phyloP scores from a whole-genome alignment of 176 grass and related monocot genomes.

The Raddia distichophylla region DNA sequence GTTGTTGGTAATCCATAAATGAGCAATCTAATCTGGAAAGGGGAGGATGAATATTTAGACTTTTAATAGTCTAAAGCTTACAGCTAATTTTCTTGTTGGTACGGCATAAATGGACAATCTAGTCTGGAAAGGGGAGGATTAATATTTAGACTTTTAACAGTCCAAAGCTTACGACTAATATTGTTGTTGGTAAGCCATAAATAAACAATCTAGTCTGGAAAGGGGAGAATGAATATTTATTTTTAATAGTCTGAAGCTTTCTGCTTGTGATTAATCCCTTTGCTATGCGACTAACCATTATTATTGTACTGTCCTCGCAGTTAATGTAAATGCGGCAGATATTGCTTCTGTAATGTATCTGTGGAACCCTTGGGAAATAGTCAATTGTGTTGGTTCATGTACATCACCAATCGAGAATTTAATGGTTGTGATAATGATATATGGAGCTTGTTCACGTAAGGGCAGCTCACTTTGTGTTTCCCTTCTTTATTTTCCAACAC shows the following conservation, averaged over 20 bases:
- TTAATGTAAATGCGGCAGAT: conserved; percentile 61
- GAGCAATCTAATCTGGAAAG: no score
- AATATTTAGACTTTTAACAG: background rate
- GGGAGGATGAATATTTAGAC: no score
- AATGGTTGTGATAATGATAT: conserved; percentile 82
- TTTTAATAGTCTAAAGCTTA: no score
- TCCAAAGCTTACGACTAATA: background rate
- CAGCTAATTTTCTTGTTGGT: no score
- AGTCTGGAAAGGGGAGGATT: conserved; percentile 15
- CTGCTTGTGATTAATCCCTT: conserved; percentile 18
- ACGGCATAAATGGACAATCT: background rate
- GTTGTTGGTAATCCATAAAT: background rate
- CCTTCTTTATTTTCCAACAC: conserved; percentile 16
- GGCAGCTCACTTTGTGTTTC: conserved; percentile 1
- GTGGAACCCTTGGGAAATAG: conserved; percentile 93
- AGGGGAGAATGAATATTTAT: conserved; percentile 7
- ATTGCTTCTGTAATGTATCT: conserved; percentile 90
- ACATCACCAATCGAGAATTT: conserved; percentile 96
- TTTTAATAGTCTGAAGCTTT: background rate
- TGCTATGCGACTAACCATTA: conserved; percentile 31
- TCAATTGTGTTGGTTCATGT: conserved; percentile 85
- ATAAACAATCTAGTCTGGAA: background rate
- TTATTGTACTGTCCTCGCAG: conserved; percentile 44
- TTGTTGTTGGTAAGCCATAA: background rate
- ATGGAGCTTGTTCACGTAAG: conserved; percentile 92